Base-by-base conservation (phyloP, 2,329 filamentous ascomycete genomes). In the Exophiala calicioides region DNA sequence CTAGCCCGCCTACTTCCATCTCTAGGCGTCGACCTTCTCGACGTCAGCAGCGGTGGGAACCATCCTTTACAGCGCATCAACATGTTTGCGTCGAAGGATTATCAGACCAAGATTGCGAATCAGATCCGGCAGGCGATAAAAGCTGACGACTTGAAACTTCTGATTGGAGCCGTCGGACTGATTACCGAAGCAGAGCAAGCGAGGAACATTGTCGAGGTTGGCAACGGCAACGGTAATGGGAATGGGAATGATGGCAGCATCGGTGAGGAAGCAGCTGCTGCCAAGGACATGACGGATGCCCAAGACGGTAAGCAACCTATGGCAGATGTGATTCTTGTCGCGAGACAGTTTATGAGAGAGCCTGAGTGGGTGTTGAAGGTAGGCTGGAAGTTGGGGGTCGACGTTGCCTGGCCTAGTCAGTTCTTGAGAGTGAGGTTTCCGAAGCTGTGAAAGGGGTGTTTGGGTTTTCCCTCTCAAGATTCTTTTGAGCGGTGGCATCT, bases 1-100 rank as follows among this genome's bases (percentile, higher is more conserved):
- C 76, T 93, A 1, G 84, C 86, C 0, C 63, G 73, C 62, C 70
- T 85, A 7, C 77, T 96, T 0, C 86, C 87, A 0, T 79, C 76
- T 1, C 73, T 77, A 8, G 90, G 90, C 19, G 78, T 96, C 31
- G 90, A 96, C 65, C 72, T 95, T 10, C 75, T 95, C 23, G 90
- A 96, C 64, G 81, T 95, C 49, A 89, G 84, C 58, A 84, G 82
- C 1, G 88, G 83, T 24, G 90, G 87, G 26, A 76, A 75, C 45
- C 67, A 72, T 50, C 63, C 61, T 1, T 50, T 60, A n/a, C 73
- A 76, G 55, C 61, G 62, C 6, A 70, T 78, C 57, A 61, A 71
- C 33, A 50, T 50, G 44, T 59, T 57, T 34, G 60, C 64, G 31
- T 67, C 68, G 54, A 67, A 65, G n/a, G 72, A 76, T 44, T 79